phyloP scores from a whole-genome alignment of 2,329 filamentous ascomycete species.

The Fusarium sp. region DNA sequence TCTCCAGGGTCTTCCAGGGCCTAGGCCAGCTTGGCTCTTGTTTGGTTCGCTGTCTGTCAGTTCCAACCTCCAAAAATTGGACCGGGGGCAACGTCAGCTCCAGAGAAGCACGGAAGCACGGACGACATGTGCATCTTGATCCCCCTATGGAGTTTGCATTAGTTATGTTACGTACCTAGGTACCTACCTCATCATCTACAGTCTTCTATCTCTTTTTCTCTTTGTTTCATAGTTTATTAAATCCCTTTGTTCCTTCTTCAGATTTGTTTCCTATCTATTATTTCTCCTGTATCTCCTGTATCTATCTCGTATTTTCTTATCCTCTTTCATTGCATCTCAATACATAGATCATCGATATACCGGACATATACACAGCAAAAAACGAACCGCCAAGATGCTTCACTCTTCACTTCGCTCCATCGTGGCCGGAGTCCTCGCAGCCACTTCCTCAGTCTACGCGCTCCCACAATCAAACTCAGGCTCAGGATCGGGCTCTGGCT shows the following conservation, averaged over 20 bases:
- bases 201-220: constrained; percentile 4
- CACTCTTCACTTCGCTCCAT: constrained; percentile 43
- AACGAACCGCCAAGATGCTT: constrained; percentile 35
- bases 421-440: constrained; percentile 40
- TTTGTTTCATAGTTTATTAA: constrained; percentile 38
- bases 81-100: constrained; percentile 46
- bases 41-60: constrained; percentile 14
- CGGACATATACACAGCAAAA: neutral
- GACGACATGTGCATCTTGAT: constrained; percentile 12
- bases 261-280: constrained; percentile 20
- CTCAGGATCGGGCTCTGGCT: constrained; percentile 34
- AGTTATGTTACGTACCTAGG: constrained; percentile 2
- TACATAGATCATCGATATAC: neutral
- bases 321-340: neutral
- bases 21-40: neutral
- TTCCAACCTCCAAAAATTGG: constrained; percentile 41
- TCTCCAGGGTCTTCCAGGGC: constrained; percentile 9
- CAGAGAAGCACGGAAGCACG: constrained; percentile 38
- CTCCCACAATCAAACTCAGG: constrained; percentile 44
- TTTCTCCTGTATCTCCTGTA: neutral
- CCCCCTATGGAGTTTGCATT: constrained; percentile 21
- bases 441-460: constrained; percentile 43
- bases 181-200: constrained; percentile 8
- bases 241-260: constrained; percentile 14
- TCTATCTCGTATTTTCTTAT: neutral